Base-by-base conservation (phyloP, 768 basidiomycete genomes). In the Lactifluus subvellereus region DNA sequence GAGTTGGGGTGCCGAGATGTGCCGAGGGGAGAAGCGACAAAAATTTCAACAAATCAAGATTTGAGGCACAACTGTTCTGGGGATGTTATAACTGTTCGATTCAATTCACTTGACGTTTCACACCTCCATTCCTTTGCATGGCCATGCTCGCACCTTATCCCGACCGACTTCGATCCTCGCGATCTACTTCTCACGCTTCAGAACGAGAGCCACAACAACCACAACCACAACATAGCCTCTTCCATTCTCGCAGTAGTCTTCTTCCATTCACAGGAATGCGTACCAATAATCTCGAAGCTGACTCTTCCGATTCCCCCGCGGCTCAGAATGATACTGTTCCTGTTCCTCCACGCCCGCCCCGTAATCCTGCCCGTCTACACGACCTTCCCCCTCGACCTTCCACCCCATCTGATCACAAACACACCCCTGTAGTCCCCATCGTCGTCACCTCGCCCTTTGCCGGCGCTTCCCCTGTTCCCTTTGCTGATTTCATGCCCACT, bases 121-220 rank as follows among this genome's bases (percentile, higher is more conserved):
- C 27, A 27, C 32, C 40, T 14, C 32, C 5, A 42, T 40, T 3
- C 5, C 37, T 37, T 37, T 40, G 18, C 33, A 16, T 32, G 7
- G 13, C n/a, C 54, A 66, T 66, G 65, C 65, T 64, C 33, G 38
- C 62, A 14, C 57, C 65, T 4, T 65, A 49, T 58, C 62, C 65
- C 3, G 48, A 66, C 42, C 63, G 63, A 45, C 59, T 64, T 20
- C 37, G 53, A 22, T 53, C 63, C 1, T 55, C 59, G 2, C 59
- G 59, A 6, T 48, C 63, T 6, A 22, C 20, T 10, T 13, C 47
- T 22, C 4, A 8, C 40, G 11, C 22, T 7, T 8, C 16, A 18
- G 7, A 43, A 43, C 43, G 9, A n/a, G 7, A 18, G 8, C 45
- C 30, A 33, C 48, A 5, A 6, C 45, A n/a, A 16, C 60, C 11